Conservation (phyloP, 257 asterid species). For the Solanum medicagineum region DNA sequence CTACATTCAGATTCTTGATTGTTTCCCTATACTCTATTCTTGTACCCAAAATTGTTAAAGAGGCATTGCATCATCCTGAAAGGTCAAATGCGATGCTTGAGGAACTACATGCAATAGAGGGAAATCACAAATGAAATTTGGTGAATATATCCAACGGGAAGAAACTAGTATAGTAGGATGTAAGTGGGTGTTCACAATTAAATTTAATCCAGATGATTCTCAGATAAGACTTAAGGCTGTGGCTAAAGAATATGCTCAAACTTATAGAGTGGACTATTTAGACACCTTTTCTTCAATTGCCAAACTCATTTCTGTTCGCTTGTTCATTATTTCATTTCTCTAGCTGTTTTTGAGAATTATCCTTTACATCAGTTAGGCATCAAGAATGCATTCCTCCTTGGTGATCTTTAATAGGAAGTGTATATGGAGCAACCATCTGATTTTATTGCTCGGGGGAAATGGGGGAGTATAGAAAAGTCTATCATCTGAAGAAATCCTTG, state of each 20-base stretch:
- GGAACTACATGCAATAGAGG: neutral
- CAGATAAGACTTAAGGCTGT: too few species aligned
- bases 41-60: neutral
- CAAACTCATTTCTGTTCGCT: neutral
- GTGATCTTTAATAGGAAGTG: neutral
- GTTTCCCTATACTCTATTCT: neutral
- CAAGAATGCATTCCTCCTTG: neutral
- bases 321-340: neutral
- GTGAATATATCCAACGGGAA: neutral
- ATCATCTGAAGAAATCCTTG: neutral
- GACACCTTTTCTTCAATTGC: neutral
- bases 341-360: neutral
- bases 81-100: neutral
- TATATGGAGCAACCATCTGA: neutral
- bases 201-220: too few species aligned
- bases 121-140: neutral
- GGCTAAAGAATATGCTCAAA: neutral
- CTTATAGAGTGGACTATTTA: neutral
- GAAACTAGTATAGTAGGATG: neutral
- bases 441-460: neutral
- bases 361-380: neutral
- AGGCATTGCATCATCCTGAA: neutral
- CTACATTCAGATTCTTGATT: neutral
- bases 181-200: neutral
- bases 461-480: neutral